phyloP scores from a whole-genome alignment of 805 yeast species.

The Barnettozyma vustinii region DNA sequence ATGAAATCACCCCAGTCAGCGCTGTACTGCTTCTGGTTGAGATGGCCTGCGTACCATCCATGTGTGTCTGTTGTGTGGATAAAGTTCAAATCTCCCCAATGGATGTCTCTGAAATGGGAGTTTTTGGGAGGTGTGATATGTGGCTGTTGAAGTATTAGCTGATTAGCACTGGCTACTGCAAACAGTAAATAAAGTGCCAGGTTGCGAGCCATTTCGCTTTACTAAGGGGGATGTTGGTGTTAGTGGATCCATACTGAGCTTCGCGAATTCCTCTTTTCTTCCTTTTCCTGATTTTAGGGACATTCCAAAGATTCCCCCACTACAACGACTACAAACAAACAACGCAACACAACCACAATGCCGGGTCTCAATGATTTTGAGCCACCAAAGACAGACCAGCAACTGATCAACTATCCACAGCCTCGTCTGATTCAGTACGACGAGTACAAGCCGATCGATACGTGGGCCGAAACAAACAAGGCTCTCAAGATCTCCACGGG shows the following conservation, averaged over 20 bases:
- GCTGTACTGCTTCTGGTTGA: conserved; percentile 66
- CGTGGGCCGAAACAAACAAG: conserved; percentile 42
- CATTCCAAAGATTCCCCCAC: background rate
- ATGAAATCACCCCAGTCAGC: conserved; percentile 93
- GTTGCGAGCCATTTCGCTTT: background rate
- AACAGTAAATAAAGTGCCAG: background rate
- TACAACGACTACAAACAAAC: background rate
- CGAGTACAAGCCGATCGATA: conserved; percentile 51
- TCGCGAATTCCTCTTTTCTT: background rate
- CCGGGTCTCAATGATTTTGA: conserved; percentile 5
- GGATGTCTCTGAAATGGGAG: conserved; percentile 45
- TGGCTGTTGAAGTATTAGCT: conserved; percentile 24
- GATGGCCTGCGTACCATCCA: conserved; percentile 93
- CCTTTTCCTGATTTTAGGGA: background rate
- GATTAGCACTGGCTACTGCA: background rate
- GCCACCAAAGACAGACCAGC: conserved; percentile 3
- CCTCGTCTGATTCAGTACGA: conserved; percentile 30
- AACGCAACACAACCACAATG: conserved; percentile 1
- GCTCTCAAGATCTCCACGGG: conserved; percentile 40
- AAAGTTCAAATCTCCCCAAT: conserved; percentile 73
- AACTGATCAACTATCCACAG: conserved; percentile 17
- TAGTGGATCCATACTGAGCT: background rate
- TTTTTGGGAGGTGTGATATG: conserved; percentile 26
- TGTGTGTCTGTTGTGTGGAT: conserved; percentile 96
- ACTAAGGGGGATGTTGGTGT: background rate